A percentile compares a stretch with the other conserved stretches of the same genome.
Conservation (phyloP, 805 yeast species). For the Ascoidea rubescens region DNA sequence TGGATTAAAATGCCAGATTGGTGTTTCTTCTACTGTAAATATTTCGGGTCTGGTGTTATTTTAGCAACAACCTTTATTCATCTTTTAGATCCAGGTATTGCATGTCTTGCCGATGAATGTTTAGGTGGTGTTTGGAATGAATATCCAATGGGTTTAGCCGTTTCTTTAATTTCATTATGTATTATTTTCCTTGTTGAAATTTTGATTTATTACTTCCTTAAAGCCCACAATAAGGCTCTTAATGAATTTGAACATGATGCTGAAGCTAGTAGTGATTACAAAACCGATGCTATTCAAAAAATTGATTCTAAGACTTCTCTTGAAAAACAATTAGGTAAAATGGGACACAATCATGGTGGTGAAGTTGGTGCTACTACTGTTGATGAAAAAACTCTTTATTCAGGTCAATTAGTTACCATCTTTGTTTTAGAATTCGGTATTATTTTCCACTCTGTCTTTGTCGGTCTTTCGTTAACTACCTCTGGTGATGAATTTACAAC, state of each 20-base stretch:
- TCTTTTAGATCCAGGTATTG: slow-evolving; percentile 40
- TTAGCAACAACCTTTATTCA: slow-evolving; percentile 68
- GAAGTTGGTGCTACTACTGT: not conserved
- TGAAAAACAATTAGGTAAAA: no score
- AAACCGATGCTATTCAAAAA: no score
- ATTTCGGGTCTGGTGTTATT: slow-evolving; percentile 68
- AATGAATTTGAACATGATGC: not conserved
- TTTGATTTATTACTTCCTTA: not conserved
- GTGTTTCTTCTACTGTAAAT: slow-evolving; percentile 18
- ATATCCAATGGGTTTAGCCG: slow-evolving; percentile 33
- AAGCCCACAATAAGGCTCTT: not conserved
- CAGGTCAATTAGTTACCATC: slow-evolving; percentile 26
- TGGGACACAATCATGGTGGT: not conserved
- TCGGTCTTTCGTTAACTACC: slow-evolving; percentile 53
- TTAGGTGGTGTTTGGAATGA: slow-evolving; percentile 13
- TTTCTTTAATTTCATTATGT: not conserved
- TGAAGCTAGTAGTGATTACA: no score
- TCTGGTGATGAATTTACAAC: slow-evolving; percentile 51
- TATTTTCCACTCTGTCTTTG: slow-evolving; percentile 60
- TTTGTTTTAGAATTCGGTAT: slow-evolving; percentile 60
- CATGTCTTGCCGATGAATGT: slow-evolving; percentile 13
- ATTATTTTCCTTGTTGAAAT: not conserved
- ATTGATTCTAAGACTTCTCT: no score
- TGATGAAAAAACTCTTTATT: not conserved
- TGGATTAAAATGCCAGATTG: slow-evolving; percentile 27